A percentile compares a stretch with the other conserved stretches of the same genome.
These are phyloP conservation scores for Diplogelasinospora grovesii DNA, from an alignment of 495 filamentous ascomycete genomes.

Conservation along the genomic window DNA sequence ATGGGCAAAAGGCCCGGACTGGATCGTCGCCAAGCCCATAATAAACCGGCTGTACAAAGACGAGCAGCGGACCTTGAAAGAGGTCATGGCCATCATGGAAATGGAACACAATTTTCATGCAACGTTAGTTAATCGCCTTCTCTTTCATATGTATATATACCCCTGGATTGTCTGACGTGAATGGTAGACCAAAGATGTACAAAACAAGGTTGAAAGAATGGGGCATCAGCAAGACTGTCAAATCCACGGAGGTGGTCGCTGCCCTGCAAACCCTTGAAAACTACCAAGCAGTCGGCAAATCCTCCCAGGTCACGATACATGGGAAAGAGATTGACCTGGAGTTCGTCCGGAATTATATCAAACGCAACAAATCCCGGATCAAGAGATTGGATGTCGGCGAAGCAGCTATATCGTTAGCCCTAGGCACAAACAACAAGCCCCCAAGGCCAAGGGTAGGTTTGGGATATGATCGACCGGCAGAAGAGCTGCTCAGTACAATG, in stretches of 20 bases:
- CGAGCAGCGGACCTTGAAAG: constrained; percentile 27
- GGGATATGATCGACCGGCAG: not conserved
- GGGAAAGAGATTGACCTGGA: constrained; percentile 5
- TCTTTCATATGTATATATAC: not conserved
- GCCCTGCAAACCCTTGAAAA: constrained; percentile 13
- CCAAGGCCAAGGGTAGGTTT: not conserved
- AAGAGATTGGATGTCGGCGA: not conserved
- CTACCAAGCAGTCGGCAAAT: constrained; percentile 4
- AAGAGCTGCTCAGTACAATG: constrained; percentile 4
- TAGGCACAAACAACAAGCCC: not conserved
- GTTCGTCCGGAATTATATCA: constrained; percentile 6
- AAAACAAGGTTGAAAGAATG: constrained; percentile 31
- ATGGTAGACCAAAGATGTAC: constrained; percentile 21
- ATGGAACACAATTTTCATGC: constrained; percentile 26
- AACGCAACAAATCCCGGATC: constrained; percentile 2
- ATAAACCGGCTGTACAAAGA: constrained; percentile 23
- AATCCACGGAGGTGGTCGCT: constrained; percentile 25
- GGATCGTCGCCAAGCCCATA: not conserved
- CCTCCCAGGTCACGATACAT: not conserved
- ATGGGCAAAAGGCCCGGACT: constrained; percentile 4
- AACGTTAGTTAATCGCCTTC: constrained; percentile 22
- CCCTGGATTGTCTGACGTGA: not conserved
- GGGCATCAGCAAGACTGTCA: constrained; percentile 32
- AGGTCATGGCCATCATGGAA: constrained; percentile 33
- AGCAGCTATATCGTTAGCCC: not conserved